Conservation (phyloP, 176 grass and related monocot genomes). For the Musa itinerans region DNA sequence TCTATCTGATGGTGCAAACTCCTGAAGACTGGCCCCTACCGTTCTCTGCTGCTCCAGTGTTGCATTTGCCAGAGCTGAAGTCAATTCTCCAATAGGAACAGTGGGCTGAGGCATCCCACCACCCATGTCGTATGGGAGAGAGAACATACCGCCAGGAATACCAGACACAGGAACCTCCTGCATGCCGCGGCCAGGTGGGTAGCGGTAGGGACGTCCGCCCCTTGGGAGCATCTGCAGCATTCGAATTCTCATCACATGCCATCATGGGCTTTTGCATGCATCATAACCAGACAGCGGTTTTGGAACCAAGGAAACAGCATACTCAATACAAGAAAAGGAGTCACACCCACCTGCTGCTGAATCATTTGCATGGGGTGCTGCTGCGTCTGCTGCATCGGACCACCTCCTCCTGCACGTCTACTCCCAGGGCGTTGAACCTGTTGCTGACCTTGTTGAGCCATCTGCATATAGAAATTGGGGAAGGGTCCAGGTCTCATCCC, state of each 20-base stretch:
- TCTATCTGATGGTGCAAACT: too few species aligned
- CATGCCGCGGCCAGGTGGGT: constrained; percentile 42
- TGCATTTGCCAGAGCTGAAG: constrained; percentile 76
- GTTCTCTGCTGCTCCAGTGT: constrained; percentile 68
- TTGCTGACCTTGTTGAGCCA: constrained; percentile 79
- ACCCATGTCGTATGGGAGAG: constrained; percentile 53
- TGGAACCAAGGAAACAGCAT: background rate
- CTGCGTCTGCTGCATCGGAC: constrained; percentile 23
- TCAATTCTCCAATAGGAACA: constrained; percentile 31
- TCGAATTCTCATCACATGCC: background rate
- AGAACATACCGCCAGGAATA: constrained; percentile 39
- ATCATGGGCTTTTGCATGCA: background rate
- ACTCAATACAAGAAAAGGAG: background rate
- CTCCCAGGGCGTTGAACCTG: constrained; percentile 55
- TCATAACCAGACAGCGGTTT: background rate
- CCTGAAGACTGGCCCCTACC: constrained; percentile 13
- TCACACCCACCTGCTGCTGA: constrained; percentile 50
- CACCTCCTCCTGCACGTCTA: constrained; percentile 41
- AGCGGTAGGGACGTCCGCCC: constrained; percentile 52
- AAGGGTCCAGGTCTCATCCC: constrained; percentile 76
- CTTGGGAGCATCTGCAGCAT: constrained; percentile 58
- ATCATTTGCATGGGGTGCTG: constrained; percentile 47
- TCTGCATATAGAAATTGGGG: constrained; percentile 69
- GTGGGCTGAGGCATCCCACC: constrained; percentile 31
- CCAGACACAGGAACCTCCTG: constrained; percentile 38